These are phyloP conservation scores for Lepidium sativum DNA, from an alignment of 345 rosid genomes.

Conservation along the genomic window DNA sequence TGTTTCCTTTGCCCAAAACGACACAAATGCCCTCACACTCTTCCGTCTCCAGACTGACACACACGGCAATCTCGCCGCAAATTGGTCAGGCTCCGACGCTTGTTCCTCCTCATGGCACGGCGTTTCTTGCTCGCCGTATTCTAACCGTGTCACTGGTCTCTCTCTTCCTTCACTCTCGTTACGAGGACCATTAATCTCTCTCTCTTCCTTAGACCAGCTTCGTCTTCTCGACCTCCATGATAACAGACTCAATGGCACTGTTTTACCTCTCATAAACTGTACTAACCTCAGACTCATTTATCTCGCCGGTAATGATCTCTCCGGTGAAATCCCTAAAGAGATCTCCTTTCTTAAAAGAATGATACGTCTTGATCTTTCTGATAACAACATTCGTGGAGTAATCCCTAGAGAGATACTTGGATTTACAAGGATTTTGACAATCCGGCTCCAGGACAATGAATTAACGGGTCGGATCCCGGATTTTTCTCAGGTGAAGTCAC, in stretches of 20 bases:
- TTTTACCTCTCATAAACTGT: slow-evolving; percentile 54
- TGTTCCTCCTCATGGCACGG: slow-evolving; percentile 68
- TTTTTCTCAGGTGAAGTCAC: slow-evolving; percentile 37
- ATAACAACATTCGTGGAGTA: slow-evolving; percentile 69
- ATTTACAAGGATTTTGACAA: slow-evolving; percentile 57
- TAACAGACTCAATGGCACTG: slow-evolving; percentile 73
- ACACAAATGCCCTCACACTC: slow-evolving; percentile 64
- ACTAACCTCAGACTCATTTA: slow-evolving; percentile 67
- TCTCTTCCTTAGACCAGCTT: slow-evolving; percentile 65
- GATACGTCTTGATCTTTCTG: slow-evolving; percentile 69
- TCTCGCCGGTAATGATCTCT: slow-evolving; percentile 66
- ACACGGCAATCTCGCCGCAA: slow-evolving; percentile 67
- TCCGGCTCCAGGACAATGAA: slow-evolving; percentile 74
- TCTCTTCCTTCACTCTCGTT: slow-evolving; percentile 64
- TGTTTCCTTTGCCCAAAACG: slow-evolving; percentile 32
- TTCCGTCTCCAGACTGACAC: slow-evolving; percentile 76
- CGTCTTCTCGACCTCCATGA: slow-evolving; percentile 80
- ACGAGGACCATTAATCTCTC: slow-evolving; percentile 66
- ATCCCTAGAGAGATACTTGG: slow-evolving; percentile 45
- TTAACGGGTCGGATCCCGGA: slow-evolving; percentile 75
- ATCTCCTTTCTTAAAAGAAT: slow-evolving; percentile 49
- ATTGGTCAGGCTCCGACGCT: slow-evolving; percentile 75
- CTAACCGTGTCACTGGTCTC: slow-evolving; percentile 41
- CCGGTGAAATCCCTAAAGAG: slow-evolving; percentile 60
- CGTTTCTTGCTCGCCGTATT: slow-evolving; percentile 53